Conservation (phyloP, 2,329 filamentous ascomycete species). For the Xylaria arbuscula region DNA sequence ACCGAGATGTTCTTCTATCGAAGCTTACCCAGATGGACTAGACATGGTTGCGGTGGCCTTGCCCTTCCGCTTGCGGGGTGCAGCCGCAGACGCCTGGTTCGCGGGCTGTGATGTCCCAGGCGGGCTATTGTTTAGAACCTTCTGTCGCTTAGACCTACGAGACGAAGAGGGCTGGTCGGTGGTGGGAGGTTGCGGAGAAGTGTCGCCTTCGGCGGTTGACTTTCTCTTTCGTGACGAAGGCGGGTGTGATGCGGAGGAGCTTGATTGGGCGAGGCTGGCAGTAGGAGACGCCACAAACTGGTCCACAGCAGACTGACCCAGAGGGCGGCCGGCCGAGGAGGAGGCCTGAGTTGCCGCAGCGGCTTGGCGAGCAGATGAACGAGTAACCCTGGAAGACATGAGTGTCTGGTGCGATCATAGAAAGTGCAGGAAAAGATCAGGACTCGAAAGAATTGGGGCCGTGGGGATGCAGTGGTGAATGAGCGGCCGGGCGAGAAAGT, state of each 20-base stretch:
- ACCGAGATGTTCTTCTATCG: constrained; percentile 18
- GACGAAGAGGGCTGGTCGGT: constrained; percentile 54
- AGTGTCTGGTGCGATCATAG: constrained; percentile 61
- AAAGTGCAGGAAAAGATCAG: constrained; percentile 35
- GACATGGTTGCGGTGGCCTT: constrained; percentile 76
- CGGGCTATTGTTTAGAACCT: constrained; percentile 63
- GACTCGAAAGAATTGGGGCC: constrained; percentile 34
- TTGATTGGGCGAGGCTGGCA: constrained; percentile 51
- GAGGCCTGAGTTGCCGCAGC: constrained; percentile 77
- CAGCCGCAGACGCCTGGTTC: constrained; percentile 51
- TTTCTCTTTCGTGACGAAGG: constrained; percentile 77
- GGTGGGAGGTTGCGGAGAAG: constrained; percentile 52
- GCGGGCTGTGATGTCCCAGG: constrained; percentile 42
- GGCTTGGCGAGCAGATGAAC: constrained; percentile 92
- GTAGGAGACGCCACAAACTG: constrained; percentile 57
- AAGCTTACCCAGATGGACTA: constrained; percentile 70
- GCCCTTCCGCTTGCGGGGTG: constrained; percentile 67
- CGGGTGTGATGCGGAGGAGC: constrained; percentile 56
- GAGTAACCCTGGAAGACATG: constrained; percentile 97
- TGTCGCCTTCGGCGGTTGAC: constrained; percentile 62
- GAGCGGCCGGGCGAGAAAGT: constrained; percentile 24
- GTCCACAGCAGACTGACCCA: constrained; percentile 55
- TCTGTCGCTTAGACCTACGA: constrained; percentile 78
- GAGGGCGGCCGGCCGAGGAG: constrained; percentile 55
- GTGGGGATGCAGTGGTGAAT: constrained; percentile 32